These are phyloP conservation scores for Hymenoscyphus infarciens DNA, from an alignment of 2,329 filamentous ascomycete species.

Conservation along the genomic window DNA sequence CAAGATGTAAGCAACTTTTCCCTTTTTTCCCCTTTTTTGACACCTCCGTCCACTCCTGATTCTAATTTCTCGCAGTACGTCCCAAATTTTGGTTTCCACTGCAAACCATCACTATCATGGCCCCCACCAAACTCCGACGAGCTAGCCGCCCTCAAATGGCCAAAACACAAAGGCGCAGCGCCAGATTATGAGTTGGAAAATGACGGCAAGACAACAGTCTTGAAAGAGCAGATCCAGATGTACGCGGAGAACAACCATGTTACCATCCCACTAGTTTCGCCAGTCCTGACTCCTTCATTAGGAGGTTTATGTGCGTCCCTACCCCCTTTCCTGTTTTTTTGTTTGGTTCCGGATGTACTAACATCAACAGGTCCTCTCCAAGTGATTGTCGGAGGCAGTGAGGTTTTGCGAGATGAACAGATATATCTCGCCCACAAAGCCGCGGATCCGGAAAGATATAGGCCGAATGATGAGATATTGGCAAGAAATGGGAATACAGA, in stretches of 20 bases:
- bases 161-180: conserved; percentile 9
- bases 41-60: no score
- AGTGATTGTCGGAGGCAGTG: conserved; percentile 80
- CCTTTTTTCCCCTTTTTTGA: no score
- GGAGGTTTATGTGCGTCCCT: not conserved
- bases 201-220: conserved; percentile 61
- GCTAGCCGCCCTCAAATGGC: conserved; percentile 43
- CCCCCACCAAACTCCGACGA: conserved; percentile 82
- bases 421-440: conserved; percentile 94
- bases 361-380: conserved; percentile 71
- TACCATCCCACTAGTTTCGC: conserved; percentile 70
- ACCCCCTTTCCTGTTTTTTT: no score
- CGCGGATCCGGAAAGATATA: conserved; percentile 72
- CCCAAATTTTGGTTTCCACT: conserved; percentile 77
- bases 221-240: conserved; percentile 88
- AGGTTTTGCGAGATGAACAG: conserved; percentile 88
- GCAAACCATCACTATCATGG: conserved; percentile 82
- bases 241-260: conserved; percentile 78
- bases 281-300: not conserved
- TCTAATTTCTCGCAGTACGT: conserved; percentile 57
- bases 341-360: not conserved
- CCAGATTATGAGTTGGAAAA: conserved; percentile 61
- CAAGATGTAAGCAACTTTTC: not conserved
- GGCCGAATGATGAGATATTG: conserved; percentile 59
- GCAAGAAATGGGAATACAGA: conserved; percentile 52